Evolutionary conservation across 2,329 filamentous ascomycete genomes (phyloP), one percentile per base, ranked within the genome.

Genomic region (Ciborinia camelliae): DNA sequence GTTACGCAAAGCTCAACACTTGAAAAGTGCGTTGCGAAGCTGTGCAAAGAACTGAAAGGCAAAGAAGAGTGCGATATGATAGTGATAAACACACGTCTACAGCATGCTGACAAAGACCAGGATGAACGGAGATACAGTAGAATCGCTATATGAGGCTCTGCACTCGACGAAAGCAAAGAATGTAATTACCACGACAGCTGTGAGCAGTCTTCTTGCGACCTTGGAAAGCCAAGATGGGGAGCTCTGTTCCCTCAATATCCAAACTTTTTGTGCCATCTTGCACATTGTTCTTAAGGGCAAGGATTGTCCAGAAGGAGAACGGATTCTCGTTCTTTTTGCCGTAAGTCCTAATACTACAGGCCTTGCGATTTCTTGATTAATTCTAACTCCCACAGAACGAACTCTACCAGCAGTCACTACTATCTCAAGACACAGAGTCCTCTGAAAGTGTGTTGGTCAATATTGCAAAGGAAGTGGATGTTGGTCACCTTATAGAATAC

Each of bases 271-370:
- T 47, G 47, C 64, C 7, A 52, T 73, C 1, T 23, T 73, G 3
- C 65, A 70, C 41, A 50, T 66, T 1, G 61, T 72, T 7, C 45
- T 74, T 12, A 67, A 69, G 30, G 61, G 67, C 20, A 68, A 70
- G 14, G 30, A 66, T 20, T 70, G 65, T 61, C 60, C 60, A 20
- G 62, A 69, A 41, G 64, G 65, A 14, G 71, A 75, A 39, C 69
- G 73, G 20, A 65, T 67, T 12, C 26, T 75, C 3, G 70, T 68
- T 60, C 54, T 74, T 18, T 66, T 75, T 26, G 69, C 69, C 4
- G 74, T 75, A 62, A 59, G 72, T 68, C 7, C 35, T 9, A 3
- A n/a, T 7, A 14, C 37, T 30, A 41, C 4, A 35, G 47, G 18
- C 18, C 4, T 48, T 26, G 23, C 26, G 0, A 47, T 23, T 14